Evolutionary conservation across 768 basidiomycete genomes (phyloP).

Genomic region (Holtermanniella nyarrowii): DNA sequence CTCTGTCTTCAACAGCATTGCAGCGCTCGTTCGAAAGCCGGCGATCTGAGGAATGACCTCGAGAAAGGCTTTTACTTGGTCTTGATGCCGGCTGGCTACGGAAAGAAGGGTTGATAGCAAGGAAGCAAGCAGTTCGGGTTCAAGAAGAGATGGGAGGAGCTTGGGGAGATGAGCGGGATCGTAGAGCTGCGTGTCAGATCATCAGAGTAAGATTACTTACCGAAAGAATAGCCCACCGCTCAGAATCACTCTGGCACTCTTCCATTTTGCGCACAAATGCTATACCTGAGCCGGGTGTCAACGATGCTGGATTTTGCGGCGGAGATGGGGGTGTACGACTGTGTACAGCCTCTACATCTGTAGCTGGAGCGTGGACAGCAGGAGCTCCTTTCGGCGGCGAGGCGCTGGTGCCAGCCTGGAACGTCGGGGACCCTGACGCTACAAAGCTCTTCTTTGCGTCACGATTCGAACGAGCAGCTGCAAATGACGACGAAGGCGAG

Average conservation of each 20-base stretch:
- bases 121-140: slow-evolving; percentile 23
- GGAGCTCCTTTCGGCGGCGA: too few species aligned
- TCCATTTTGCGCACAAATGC: slow-evolving; percentile 15
- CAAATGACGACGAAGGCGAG: neutral
- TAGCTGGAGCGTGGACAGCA: too few species aligned
- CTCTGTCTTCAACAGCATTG: slow-evolving; percentile 18
- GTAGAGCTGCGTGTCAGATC: slow-evolving; percentile 6
- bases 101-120: slow-evolving; percentile 11
- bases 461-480: neutral
- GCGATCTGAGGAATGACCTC: slow-evolving; percentile 12
- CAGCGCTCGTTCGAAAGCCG: slow-evolving; percentile 21
- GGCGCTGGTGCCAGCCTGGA: neutral
- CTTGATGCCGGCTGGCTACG: neutral
- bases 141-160: slow-evolving; percentile 16
- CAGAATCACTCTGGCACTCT: neutral
- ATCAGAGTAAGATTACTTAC: neutral
- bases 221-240: neutral
- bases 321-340: slow-evolving; percentile 2
- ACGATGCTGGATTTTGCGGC: slow-evolving; percentile 11
- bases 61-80: slow-evolving; percentile 8
- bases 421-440: neutral
- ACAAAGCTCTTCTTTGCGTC: neutral
- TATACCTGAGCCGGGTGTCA: slow-evolving; percentile 18
- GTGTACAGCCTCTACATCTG: too few species aligned
- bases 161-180: slow-evolving; percentile 11